Percentiles rank a stretch among this genome's conserved stretches.
phyloP scores from a whole-genome alignment of 345 rosid genomes.

The Linum lewisii region DNA sequence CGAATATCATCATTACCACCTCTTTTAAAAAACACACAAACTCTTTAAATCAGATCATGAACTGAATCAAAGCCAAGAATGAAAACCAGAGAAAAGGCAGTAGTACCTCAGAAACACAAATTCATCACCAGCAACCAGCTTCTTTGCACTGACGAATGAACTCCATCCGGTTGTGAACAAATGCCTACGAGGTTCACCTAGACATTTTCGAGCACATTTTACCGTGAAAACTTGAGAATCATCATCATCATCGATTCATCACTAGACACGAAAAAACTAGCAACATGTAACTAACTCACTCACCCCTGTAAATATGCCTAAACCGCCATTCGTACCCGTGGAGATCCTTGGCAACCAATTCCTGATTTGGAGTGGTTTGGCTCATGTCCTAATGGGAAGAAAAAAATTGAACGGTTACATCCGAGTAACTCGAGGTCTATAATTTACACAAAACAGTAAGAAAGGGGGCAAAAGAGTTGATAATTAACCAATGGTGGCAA shows the following conservation, averaged over 20 bases:
- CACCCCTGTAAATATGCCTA: slow-evolving; percentile 92
- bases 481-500: too few relatives aligned
- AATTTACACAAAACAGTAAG: too few relatives aligned
- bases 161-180: slow-evolving; percentile 96
- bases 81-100: too few relatives aligned
- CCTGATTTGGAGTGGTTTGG: slow-evolving; percentile 85
- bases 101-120: slow-evolving; percentile 76
- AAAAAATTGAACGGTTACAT: too few relatives aligned
- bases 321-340: slow-evolving; percentile 93
- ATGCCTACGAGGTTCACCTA: slow-evolving; percentile 94
- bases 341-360: slow-evolving; percentile 80
- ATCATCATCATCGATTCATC: background rate
- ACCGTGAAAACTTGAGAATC: background rate
- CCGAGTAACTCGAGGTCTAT: too few relatives aligned
- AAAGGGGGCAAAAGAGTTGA: too few relatives aligned
- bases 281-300: too few relatives aligned
- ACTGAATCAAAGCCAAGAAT: too few relatives aligned
- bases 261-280: too few relatives aligned
- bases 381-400: slow-evolving; percentile 61
- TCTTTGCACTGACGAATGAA: slow-evolving; percentile 82
- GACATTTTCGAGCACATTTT: slow-evolving; percentile 9
- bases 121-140: slow-evolving; percentile 79
- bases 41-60: slow-evolving; percentile 4
- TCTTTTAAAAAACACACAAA: slow-evolving; percentile 20
- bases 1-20: slow-evolving; percentile 65